Base-by-base conservation (phyloP, 202 grass and related monocot genomes). In the Brachypodium distachyon region DNA sequence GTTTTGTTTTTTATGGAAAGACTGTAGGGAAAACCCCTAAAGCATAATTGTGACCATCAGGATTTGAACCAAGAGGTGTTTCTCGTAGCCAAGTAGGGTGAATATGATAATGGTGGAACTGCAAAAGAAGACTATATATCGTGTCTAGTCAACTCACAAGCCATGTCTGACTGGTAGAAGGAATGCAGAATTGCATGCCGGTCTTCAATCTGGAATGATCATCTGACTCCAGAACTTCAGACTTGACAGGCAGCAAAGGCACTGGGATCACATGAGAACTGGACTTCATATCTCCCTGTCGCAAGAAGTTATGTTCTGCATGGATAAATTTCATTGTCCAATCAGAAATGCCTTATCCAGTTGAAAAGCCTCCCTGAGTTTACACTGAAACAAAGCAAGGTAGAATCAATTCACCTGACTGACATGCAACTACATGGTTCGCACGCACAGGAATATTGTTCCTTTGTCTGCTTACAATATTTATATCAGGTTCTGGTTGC, bases 141-240 rank as follows among this genome's bases (percentile, higher is more conserved):
- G 17, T 61, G 18, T 61, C 26, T 29, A 37, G 19, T 67, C 16
- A 75, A 92, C 90, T 92, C 21, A 92, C 90, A 82, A 86, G 46
- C 83, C 80, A 89, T 76, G 61, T 74, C 44, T 25, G 44, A 72
- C 37, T 50, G 17, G 55, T 59, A 67, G 77, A 64, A 68, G 86
- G 49, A 29, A 84, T 52, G n/a, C 33, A 53, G 9, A 92, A 83
- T 34, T 82, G 64, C 36, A 84, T 54, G 40, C 34, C 66, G 33
- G 50, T 70, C 49, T 84, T 85, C 70, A 67, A 41, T 31, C 55
- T 19, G 8, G 43, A 55, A 81, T 36, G 21, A 29, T 65, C 36
- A 81, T 78, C 83, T 22, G 26, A 77, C 34, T 83, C 60, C 71
- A 61, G 49, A 73, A 47, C 21, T 67, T 84, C 32, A 48, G 46